These are phyloP conservation scores for Prinsepia uniflora DNA, from an alignment of 306 rosid genomes.

Conservation along the genomic window DNA sequence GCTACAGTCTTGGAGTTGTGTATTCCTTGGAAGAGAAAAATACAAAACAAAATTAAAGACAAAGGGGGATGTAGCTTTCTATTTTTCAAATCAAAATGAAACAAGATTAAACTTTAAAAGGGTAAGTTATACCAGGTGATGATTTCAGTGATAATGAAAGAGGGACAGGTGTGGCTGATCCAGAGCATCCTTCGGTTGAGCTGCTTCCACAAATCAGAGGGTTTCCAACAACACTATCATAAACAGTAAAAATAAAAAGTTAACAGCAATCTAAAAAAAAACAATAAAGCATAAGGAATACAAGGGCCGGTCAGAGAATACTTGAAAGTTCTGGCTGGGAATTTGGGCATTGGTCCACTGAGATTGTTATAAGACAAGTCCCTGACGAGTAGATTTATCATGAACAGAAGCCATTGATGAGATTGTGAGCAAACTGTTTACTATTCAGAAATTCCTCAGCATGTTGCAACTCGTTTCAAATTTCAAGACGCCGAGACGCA, in stretches of 20 bases:
- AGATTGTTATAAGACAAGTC: slow-evolving; percentile 97
- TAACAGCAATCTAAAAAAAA: neutral
- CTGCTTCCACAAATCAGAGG: slow-evolving; percentile 75
- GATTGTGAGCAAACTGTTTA: slow-evolving; percentile 23
- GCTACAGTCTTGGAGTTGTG: slow-evolving; percentile 61
- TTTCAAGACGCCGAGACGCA: slow-evolving; percentile 31
- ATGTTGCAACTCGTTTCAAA: slow-evolving; percentile 19
- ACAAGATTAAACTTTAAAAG: neutral
- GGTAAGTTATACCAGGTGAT: slow-evolving; percentile 42
- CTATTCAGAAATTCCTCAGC: slow-evolving; percentile 14
- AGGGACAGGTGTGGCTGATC: slow-evolving; percentile 50
- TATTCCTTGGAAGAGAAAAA: slow-evolving; percentile 39
- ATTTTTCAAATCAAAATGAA: no score
- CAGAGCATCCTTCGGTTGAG: slow-evolving; percentile 76
- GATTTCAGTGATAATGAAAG: slow-evolving; percentile 54
- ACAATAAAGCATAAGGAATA: slow-evolving; percentile 20
- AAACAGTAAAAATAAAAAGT: neutral
- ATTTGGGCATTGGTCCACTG: slow-evolving; percentile 88
- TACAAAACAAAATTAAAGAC: slow-evolving; percentile 1
- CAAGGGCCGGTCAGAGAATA: slow-evolving; percentile 20
- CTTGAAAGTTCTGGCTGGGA: slow-evolving; percentile 90
- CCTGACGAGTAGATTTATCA: slow-evolving; percentile 48
- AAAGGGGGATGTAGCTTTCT: neutral
- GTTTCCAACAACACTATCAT: slow-evolving; percentile 74
- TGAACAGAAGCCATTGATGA: slow-evolving; percentile 24